Conservation (phyloP, 495 filamentous ascomycete species). For the Aspergillus haitiensis region DNA sequence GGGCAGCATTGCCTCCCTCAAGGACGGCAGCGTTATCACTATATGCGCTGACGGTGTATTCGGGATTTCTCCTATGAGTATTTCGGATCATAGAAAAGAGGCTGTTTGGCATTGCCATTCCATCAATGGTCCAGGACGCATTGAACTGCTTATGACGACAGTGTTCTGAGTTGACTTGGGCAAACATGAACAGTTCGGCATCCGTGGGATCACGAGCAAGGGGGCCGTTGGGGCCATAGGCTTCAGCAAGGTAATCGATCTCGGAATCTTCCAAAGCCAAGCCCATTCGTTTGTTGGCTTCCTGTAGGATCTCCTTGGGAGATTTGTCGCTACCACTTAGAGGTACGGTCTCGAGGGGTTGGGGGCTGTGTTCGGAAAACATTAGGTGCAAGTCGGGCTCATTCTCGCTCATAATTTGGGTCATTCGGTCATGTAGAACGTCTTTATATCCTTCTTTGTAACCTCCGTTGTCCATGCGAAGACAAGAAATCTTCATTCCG, state of each 20-base stretch:
- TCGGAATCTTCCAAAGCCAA: slow-evolving; percentile 85
- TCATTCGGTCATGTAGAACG: slow-evolving; percentile 89
- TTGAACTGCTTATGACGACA: slow-evolving; percentile 87
- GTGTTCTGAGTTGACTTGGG: slow-evolving; percentile 73
- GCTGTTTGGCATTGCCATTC: slow-evolving; percentile 69
- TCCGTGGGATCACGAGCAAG: slow-evolving; percentile 75
- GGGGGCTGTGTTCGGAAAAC: slow-evolving; percentile 74
- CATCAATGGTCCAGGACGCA: slow-evolving; percentile 96
- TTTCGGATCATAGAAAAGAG: slow-evolving; percentile 96
- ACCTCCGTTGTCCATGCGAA: slow-evolving; percentile 32
- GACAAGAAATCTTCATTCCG: slow-evolving; percentile 68
- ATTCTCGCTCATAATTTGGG: slow-evolving; percentile 65
- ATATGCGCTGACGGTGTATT: slow-evolving; percentile 87
- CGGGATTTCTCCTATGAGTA: slow-evolving; percentile 76
- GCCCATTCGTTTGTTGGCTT: slow-evolving; percentile 78
- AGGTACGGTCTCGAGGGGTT: slow-evolving; percentile 68
- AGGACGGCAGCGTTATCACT: slow-evolving; percentile 96
- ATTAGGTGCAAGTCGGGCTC: slow-evolving; percentile 69
- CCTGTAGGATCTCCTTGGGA: slow-evolving; percentile 70
- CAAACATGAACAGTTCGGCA: slow-evolving; percentile 98
- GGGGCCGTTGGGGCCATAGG: slow-evolving; percentile 70
- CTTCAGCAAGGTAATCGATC: slow-evolving; percentile 88
- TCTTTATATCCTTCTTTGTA: slow-evolving; percentile 63
- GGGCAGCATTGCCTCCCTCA: slow-evolving; percentile 68
- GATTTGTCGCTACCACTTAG: slow-evolving; percentile 60